These are phyloP conservation scores for Yamadazyma diospyri DNA, from an alignment of 1,139 yeast genomes.

Conservation along the genomic window DNA sequence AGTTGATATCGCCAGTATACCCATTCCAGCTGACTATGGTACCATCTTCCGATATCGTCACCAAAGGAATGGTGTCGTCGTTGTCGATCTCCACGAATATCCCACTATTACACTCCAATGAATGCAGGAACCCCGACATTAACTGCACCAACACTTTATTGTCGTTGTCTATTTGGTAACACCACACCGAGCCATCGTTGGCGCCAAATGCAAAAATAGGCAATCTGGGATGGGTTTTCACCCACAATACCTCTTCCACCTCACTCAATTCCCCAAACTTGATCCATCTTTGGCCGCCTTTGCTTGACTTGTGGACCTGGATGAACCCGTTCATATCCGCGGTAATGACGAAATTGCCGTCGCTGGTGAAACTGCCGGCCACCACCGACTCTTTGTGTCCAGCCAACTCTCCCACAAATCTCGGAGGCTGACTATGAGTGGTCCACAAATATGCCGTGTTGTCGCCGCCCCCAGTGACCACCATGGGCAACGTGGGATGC, in stretches of 20 bases:
- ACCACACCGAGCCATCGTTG: constrained; percentile 92
- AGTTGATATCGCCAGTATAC: constrained; percentile 64
- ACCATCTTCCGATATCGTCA: constrained; percentile 87
- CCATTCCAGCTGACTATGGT: constrained; percentile 88
- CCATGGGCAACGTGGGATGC: constrained; percentile 77
- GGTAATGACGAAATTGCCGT: constrained; percentile 76
- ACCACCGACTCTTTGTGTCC: constrained; percentile 89
- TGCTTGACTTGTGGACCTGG: constrained; percentile 65
- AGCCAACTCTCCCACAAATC: constrained; percentile 65
- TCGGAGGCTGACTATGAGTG: constrained; percentile 79
- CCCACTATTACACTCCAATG: constrained; percentile 76
- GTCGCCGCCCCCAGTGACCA: constrained; percentile 89
- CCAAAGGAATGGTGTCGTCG: constrained; percentile 59
- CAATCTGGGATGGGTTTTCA: constrained; percentile 67
- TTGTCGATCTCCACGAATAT: constrained; percentile 62
- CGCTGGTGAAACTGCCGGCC: constrained; percentile 76
- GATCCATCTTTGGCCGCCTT: constrained; percentile 82
- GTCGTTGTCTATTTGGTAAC: constrained; percentile 65
- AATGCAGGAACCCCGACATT: constrained; percentile 79
- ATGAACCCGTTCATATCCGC: constrained; percentile 95
- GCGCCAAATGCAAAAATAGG: constrained; percentile 94
- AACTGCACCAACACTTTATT: constrained; percentile 59
- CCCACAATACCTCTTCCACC: constrained; percentile 77
- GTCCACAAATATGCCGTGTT: constrained; percentile 90
- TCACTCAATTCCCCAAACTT: constrained; percentile 71